Evolutionary conservation across 768 basidiomycete genomes (phyloP).

Genomic region (Filobasidium wieringae): DNA sequence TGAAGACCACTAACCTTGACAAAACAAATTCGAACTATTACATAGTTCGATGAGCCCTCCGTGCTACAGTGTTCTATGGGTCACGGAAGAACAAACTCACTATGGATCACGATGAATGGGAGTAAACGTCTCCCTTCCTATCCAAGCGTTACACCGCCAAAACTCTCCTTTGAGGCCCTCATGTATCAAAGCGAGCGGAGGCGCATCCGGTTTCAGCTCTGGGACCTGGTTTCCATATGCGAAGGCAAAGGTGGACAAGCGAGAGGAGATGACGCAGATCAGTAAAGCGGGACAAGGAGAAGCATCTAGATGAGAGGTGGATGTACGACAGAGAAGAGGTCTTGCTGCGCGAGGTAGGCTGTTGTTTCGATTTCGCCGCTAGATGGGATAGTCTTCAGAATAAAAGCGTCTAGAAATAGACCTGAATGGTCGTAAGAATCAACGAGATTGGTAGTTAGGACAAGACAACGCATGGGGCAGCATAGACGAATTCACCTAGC

Average conservation of each 20-base stretch:
- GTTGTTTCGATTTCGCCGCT: background rate
- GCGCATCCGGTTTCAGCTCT: slow-evolving; percentile 13
- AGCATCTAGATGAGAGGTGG: background rate
- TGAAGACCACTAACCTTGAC: slow-evolving; percentile 21
- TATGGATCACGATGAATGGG: slow-evolving; percentile 36
- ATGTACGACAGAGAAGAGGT: slow-evolving; percentile 19
- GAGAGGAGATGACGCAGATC: no score
- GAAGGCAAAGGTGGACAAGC: background rate
- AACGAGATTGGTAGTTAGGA: no score
- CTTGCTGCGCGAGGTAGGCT: slow-evolving; percentile 30
- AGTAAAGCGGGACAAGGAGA: background rate
- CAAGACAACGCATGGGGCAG: background rate
- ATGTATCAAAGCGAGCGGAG: slow-evolving; percentile 20
- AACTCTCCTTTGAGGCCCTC: slow-evolving; percentile 16
- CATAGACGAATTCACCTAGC: slow-evolving; percentile 21
- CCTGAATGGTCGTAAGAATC: slow-evolving; percentile 14
- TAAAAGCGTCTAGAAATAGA: slow-evolving; percentile 35
- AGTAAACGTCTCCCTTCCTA: slow-evolving; percentile 29
- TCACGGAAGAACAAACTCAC: background rate
- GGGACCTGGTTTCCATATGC: slow-evolving; percentile 1
- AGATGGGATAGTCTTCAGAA: slow-evolving; percentile 23
- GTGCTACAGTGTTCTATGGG: background rate
- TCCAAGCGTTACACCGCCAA: slow-evolving; percentile 32
- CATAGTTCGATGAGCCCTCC: background rate
- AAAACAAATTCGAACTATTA: slow-evolving; percentile 21